phyloP scores from a whole-genome alignment of 176 grass and related monocot species.

The Juncus inflexus region DNA sequence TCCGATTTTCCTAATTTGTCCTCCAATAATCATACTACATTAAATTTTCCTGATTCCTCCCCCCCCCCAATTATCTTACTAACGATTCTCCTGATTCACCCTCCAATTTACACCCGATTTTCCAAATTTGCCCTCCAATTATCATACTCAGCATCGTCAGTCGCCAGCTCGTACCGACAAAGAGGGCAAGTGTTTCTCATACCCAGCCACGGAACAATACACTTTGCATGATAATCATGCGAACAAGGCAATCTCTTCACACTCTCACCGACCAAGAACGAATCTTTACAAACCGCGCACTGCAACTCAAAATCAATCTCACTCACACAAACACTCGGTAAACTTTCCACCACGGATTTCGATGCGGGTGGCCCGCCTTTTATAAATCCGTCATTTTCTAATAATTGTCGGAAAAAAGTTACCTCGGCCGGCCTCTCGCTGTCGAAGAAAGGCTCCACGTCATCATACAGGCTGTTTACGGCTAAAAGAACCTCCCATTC shows the following conservation, averaged over 20 bases:
- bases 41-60: slow-evolving; percentile 7
- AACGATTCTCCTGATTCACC: slow-evolving; percentile 18
- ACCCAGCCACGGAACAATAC: slow-evolving; percentile 73
- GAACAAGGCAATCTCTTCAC: slow-evolving; percentile 61
- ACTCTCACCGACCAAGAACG: slow-evolving; percentile 39
- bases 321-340: slow-evolving; percentile 44
- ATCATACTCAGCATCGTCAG: slow-evolving; percentile 69
- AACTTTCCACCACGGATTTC: slow-evolving; percentile 53
- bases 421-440: slow-evolving; percentile 43
- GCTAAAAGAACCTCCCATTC: slow-evolving; percentile 80
- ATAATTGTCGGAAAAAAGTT: slow-evolving; percentile 56
- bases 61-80: neutral
- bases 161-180: slow-evolving; percentile 72
- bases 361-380: slow-evolving; percentile 54
- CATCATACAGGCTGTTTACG: slow-evolving; percentile 44
- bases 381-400: slow-evolving; percentile 40
- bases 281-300: slow-evolving; percentile 87
- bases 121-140: slow-evolving; percentile 42
- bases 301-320: slow-evolving; percentile 34
- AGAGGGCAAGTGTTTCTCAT: slow-evolving; percentile 90
- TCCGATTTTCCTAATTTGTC: too few relatives aligned
- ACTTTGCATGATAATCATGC: slow-evolving; percentile 64
- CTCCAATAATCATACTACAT: too few relatives aligned
- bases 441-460: slow-evolving; percentile 28
- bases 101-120: slow-evolving; percentile 28